Evolutionary conservation across 768 basidiomycete genomes (phyloP).

Genomic region (Suillus subluteus): DNA sequence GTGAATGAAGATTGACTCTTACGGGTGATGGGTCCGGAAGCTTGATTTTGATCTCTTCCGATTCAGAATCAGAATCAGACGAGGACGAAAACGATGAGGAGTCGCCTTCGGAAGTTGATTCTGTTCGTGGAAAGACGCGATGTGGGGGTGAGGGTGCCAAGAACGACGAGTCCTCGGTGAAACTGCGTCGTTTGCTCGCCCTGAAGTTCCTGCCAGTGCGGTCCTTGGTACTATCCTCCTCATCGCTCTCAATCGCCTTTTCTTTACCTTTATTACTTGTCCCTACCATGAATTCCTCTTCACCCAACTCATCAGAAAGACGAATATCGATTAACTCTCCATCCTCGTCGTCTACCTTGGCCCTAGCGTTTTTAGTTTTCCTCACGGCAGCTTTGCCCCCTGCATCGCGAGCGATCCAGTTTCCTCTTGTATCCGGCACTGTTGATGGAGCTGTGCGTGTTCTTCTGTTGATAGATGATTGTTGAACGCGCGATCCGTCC

Average conservation of each 20-base stretch:
- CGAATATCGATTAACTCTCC: constrained; percentile 24
- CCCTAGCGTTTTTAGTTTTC: constrained; percentile 33
- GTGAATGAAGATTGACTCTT: constrained; percentile 21
- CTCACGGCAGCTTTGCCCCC: constrained; percentile 52
- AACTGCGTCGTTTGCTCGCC: constrained; percentile 48
- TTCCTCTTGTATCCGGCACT: constrained; percentile 52
- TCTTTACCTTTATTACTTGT: constrained; percentile 29
- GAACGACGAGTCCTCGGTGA: constrained; percentile 56
- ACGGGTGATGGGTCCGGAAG: constrained; percentile 56
- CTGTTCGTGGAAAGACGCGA: constrained; percentile 15
- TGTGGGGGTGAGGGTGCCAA: constrained; percentile 41
- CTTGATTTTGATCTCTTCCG: constrained; percentile 20
- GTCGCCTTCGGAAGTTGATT: background rate
- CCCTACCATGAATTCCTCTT: constrained; percentile 20
- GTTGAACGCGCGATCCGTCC: constrained; percentile 63
- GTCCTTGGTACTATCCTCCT: constrained; percentile 16
- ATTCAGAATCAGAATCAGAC: constrained; percentile 11
- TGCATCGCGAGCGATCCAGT: constrained; percentile 71
- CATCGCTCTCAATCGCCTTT: constrained; percentile 21
- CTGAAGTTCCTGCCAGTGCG: constrained; percentile 23
- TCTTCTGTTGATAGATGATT: constrained; percentile 39
- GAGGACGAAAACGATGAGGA: background rate
- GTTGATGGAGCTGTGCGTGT: constrained; percentile 39
- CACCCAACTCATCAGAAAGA: constrained; percentile 22
- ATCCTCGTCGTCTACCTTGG: constrained; percentile 27